Percentiles rank a stretch among this genome's conserved stretches.
Evolutionary conservation across 129 eudicot species (phyloP).

Genomic region (Pittosporum tobira): DNA sequence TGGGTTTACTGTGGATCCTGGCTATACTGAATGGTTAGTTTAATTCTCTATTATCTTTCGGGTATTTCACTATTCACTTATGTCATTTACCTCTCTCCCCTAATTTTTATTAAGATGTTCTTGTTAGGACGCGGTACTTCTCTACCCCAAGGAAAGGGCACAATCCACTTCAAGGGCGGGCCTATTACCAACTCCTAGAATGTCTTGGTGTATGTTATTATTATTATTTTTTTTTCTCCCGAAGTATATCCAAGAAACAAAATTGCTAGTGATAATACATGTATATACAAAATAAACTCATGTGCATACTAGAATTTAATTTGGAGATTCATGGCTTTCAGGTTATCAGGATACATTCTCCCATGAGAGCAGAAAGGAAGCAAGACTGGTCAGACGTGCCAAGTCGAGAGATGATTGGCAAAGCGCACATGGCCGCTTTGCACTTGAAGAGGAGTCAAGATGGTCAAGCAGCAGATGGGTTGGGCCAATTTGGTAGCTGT

Average conservation of each 20-base stretch:
- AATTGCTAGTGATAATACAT: no score
- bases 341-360: conserved; percentile 94
- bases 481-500: conserved; percentile 86
- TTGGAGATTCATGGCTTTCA: no score
- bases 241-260: no score
- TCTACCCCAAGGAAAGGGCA: conserved; percentile 91
- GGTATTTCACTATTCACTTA: no score
- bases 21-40: conserved; percentile 82
- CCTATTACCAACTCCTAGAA: conserved; percentile 95
- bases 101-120: background rate
- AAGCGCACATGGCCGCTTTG: conserved; percentile 79
- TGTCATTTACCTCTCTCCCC: background rate
- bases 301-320: no score
- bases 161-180: conserved; percentile 98
- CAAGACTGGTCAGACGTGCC: conserved; percentile 97
- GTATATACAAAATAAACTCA: no score
- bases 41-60: no score
- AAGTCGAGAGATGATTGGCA: conserved; percentile 61
- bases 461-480: conserved; percentile 35
- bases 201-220: no score
- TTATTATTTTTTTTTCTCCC: no score
- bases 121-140: conserved; percentile 68
- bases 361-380: conserved; percentile 86
- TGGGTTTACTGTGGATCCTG: conserved; percentile 98
- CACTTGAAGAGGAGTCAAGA: conserved; percentile 53